These are phyloP conservation scores for Lotmaria passim DNA, from an alignment of 208 protist species.

Conservation along the genomic window DNA sequence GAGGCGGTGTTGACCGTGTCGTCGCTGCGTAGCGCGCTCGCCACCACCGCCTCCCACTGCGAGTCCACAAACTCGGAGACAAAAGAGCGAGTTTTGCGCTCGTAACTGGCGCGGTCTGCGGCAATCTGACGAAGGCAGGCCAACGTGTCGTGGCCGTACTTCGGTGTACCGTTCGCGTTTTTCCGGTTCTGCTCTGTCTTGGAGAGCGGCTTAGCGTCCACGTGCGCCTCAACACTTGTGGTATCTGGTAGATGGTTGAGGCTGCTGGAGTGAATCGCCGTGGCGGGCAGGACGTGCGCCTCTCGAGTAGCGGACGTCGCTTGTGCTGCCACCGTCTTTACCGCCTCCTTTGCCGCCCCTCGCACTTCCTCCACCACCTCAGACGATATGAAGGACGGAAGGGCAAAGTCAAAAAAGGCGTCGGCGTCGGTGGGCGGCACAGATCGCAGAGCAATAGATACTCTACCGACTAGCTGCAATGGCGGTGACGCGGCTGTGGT, in stretches of 20 bases:
- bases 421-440: not conserved
- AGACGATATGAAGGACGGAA: slow-evolving; percentile 3
- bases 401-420: slow-evolving; percentile 29
- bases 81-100: slow-evolving; percentile 31
- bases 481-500: not conserved
- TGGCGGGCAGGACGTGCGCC: not conserved
- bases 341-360: not conserved
- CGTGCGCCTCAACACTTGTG: not conserved
- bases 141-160: not conserved
- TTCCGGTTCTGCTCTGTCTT: not conserved
- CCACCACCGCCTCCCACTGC: slow-evolving; percentile 37
- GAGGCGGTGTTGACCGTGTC: not conserved
- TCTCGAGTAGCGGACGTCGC: not conserved
- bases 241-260: slow-evolving; percentile 1
- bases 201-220: not conserved
- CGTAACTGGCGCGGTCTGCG: slow-evolving; percentile 20
- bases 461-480: slow-evolving; percentile 3
- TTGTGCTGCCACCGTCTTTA: not conserved
- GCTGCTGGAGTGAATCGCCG: slow-evolving; percentile 9
- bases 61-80: slow-evolving; percentile 19
- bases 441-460: too few species aligned
- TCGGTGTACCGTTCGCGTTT: not conserved
- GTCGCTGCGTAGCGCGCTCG: slow-evolving; percentile 13
- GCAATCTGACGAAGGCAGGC: not conserved
- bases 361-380: not conserved